A percentile compares a stretch with the other conserved stretches of the same genome.
Conservation (phyloP, 139 green algal genomes). For the Micractinium sp. region DNA sequence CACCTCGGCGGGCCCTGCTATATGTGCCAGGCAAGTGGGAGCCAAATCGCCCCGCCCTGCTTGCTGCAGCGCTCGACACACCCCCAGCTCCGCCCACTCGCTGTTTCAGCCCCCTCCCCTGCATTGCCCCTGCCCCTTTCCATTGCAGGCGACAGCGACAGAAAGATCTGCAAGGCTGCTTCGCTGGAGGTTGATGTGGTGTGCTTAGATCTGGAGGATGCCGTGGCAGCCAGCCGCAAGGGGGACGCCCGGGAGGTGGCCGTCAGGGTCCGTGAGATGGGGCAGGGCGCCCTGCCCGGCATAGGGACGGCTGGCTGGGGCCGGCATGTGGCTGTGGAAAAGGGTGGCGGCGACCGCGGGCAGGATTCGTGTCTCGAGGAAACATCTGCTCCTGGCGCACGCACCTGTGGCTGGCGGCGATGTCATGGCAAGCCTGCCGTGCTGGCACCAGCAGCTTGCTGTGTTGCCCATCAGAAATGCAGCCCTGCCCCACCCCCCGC, state of each 20-base stretch:
- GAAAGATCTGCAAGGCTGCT: conserved; percentile 39
- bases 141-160: conserved; percentile 30
- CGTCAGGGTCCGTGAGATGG: background rate
- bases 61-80: background rate
- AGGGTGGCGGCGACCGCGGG: no score
- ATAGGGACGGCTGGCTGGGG: no score
- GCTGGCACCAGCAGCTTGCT: background rate
- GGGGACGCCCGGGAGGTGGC: conserved; percentile 27
- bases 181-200: conserved; percentile 39
- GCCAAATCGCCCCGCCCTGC: no score
- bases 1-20: conserved; percentile 40
- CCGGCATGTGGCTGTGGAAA: background rate
- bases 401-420: no score
- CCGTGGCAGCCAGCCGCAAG: conserved; percentile 45
- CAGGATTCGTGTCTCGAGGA: no score
- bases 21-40: conserved; percentile 43
- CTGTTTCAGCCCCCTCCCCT: background rate
- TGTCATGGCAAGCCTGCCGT: no score
- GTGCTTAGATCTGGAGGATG: conserved; percentile 51
- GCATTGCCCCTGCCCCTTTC: background rate
- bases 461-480: background rate
- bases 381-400: no score
- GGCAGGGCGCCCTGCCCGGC: background rate
- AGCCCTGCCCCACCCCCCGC: background rate
- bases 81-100: background rate